Evolutionary conservation across 2,329 filamentous ascomycete species (phyloP).

Genomic region (Paecilomyces formosus): DNA sequence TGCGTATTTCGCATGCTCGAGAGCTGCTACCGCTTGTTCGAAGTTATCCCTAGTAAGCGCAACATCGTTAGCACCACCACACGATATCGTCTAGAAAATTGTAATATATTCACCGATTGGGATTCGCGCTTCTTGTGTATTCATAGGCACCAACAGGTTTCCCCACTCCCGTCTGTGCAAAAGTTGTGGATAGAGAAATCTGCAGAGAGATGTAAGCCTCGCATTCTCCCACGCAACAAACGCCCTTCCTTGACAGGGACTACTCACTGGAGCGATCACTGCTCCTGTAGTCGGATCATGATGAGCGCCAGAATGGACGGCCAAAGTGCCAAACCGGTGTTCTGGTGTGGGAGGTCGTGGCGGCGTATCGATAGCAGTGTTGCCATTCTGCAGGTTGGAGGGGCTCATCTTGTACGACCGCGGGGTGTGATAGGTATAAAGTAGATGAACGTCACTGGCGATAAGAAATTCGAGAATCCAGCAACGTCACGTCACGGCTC

Average conservation of each 20-base stretch:
- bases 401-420: constrained; percentile 9
- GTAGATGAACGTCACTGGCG: no score
- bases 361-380: constrained; percentile 61
- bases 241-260: background rate
- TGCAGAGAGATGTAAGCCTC: constrained; percentile 19
- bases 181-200: constrained; percentile 95
- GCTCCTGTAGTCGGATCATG: constrained; percentile 89
- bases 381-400: constrained; percentile 21
- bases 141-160: constrained; percentile 83
- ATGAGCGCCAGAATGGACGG: constrained; percentile 86
- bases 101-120: constrained; percentile 56
- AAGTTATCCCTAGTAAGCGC: constrained; percentile 64
- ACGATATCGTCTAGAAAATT: background rate
- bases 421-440: no score
- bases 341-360: constrained; percentile 65
- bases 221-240: constrained; percentile 1
- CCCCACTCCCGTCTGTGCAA: constrained; percentile 82
- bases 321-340: constrained; percentile 82
- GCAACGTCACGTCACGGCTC: background rate
- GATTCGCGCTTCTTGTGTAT: constrained; percentile 89
- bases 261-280: constrained; percentile 72
- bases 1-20: constrained; percentile 87
- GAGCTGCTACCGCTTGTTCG: constrained; percentile 79
- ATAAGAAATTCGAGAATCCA: no score
- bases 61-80: background rate